Evolutionary conservation across 768 basidiomycete species (phyloP).

Genomic region (Amanita subjunquillea): DNA sequence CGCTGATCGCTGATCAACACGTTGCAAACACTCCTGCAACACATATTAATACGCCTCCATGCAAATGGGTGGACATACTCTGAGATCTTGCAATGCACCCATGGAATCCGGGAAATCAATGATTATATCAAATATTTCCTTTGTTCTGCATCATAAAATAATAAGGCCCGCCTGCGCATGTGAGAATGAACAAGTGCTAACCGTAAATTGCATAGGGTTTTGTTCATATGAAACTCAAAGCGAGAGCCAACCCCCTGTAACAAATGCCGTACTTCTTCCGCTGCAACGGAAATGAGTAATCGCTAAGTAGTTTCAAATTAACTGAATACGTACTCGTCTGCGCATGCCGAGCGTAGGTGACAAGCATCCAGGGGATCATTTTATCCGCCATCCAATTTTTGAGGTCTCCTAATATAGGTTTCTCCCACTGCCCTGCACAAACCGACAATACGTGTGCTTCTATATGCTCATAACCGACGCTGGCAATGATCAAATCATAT

Average conservation of each 20-base stretch:
- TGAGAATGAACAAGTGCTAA: conserved; percentile 17
- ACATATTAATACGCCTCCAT: neutral
- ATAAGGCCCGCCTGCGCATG: too few relatives aligned
- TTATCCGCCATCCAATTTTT: conserved; percentile 71
- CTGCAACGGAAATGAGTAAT: conserved; percentile 21
- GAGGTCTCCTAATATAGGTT: conserved; percentile 48
- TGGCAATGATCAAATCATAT: conserved; percentile 75
- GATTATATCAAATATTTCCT: conserved; percentile 93
- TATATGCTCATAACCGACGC: conserved; percentile 81
- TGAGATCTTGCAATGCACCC: conserved; percentile 79
- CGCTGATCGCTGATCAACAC: conserved; percentile 69
- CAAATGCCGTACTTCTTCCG: conserved; percentile 62
- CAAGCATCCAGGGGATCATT: conserved; percentile 79
- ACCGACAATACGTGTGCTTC: conserved; percentile 58
- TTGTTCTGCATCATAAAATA: conserved; percentile 31
- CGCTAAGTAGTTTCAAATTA: neutral
- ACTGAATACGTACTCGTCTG: conserved; percentile 33
- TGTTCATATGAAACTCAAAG: conserved; percentile 91
- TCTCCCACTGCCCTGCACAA: conserved; percentile 63
- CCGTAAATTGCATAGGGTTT: conserved; percentile 83
- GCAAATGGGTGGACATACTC: conserved; percentile 29
- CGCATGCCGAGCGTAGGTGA: conserved; percentile 65
- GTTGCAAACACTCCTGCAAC: conserved; percentile 61
- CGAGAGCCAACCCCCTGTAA: conserved; percentile 69
- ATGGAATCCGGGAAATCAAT: conserved; percentile 87